Base-by-base conservation (phyloP, 164 flowering plant genomes). In the Piper longum region DNA sequence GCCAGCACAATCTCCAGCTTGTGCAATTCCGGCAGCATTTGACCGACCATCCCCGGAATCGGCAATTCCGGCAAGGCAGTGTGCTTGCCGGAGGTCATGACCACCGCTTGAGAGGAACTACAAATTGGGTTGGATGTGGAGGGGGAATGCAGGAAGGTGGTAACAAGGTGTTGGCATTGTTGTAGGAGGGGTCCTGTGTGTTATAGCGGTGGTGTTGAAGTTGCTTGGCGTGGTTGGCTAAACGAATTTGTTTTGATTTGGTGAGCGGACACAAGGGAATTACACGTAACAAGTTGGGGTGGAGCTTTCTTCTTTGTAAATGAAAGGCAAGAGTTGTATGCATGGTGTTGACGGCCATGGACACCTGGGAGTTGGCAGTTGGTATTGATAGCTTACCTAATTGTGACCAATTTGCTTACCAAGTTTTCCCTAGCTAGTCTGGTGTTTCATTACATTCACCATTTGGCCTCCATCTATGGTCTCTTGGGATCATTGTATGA, bases 1-100 rank as follows among this genome's bases (percentile, higher is more conserved):
- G 98, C 87, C 2, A 82, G 2, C 5, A 83, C 9, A 16, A 92
- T 62, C 74, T 89, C 98, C 0, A 86, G 4, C 7, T 69, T 16
- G 43, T 82, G 91, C 9, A 87, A 18, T 43, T 89, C 83, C 1
- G 74, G 54, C 1, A 73, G 58, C 43, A 77, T 66, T 14, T 54
- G 69, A 39, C 65, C 61, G 3, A 17, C n/a, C 26, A 48, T 14
- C 5, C 18, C 7, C 1, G 16, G 43, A 19, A 13, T 5, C 17
- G 58, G 41, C 11, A 18, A 13, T 9, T 4, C 16, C 18, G 59
- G 5, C 40, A 40, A 57, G 39, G 57, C 11, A 8, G 69, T 54
- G 12, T 66, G 62, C 51, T 51, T 48, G 63, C 58, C 11, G 40
- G 58, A 52, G 39, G 4, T 41, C 57, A 59, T 48, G 40, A 5